These are phyloP conservation scores for Achaetomiella virescens DNA, from an alignment of 495 filamentous ascomycete genomes.

Conservation along the genomic window DNA sequence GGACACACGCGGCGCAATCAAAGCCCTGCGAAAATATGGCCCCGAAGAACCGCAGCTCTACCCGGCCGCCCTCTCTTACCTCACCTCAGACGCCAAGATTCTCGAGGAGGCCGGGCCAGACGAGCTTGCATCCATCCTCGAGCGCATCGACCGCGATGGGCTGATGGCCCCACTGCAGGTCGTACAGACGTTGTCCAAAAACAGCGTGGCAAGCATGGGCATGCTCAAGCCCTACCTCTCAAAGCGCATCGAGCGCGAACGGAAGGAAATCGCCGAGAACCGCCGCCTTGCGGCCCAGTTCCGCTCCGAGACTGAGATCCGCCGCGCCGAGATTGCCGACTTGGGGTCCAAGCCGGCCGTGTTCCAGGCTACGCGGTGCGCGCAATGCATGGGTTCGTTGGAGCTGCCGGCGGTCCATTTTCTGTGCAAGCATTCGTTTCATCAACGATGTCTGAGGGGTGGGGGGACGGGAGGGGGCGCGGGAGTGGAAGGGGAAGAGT, in stretches of 20 bases:
- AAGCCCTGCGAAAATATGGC: constrained; percentile 84
- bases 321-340: constrained; percentile 69
- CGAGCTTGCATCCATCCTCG: constrained; percentile 70
- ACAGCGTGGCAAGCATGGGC: constrained; percentile 83
- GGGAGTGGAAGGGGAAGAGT: constrained; percentile 47
- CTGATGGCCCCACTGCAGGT: constrained; percentile 96
- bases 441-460: constrained; percentile 69
- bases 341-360: constrained; percentile 71
- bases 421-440: constrained; percentile 92
- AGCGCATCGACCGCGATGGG: constrained; percentile 80
- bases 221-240: constrained; percentile 91
- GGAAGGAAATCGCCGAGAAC: constrained; percentile 77
- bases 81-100: constrained; percentile 75
- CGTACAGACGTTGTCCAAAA: constrained; percentile 70
- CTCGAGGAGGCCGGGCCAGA: constrained; percentile 82
- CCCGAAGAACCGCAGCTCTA: constrained; percentile 89
- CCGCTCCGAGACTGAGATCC: constrained; percentile 73
- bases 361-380: constrained; percentile 87
- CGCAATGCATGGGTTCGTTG: constrained; percentile 64
- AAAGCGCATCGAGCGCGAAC: constrained; percentile 80
- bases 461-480: constrained; percentile 25
- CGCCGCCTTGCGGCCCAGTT: constrained; percentile 77
- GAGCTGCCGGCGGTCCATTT: constrained; percentile 92
- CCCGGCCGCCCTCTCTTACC: constrained; percentile 85
- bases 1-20: constrained; percentile 84